Percentiles rank a stretch among this genome's conserved stretches.
Evolutionary conservation across 1,284 basidiomycete genomes (phyloP).

Genomic region (Neolentinus lepideus): DNA sequence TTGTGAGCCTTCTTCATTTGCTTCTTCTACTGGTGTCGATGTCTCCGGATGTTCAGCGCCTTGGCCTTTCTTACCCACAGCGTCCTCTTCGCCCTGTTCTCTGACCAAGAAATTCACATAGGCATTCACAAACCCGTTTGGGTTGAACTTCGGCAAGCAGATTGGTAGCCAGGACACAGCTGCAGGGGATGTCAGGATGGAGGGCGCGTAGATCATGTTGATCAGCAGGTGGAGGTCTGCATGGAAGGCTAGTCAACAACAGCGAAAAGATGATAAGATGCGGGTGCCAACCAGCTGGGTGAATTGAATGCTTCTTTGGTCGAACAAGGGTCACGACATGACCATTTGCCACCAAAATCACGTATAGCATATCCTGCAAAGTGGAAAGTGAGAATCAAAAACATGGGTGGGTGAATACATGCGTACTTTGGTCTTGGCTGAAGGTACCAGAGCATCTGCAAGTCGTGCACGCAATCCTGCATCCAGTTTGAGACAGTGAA

Average conservation of each 20-base stretch:
- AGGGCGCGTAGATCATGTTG: slow-evolving; percentile 70
- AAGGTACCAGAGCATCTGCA: slow-evolving; percentile 72
- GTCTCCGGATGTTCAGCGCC: not conserved
- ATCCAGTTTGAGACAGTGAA: slow-evolving; percentile 78
- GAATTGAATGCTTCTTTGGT: slow-evolving; percentile 90
- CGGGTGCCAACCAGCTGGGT: slow-evolving; percentile 70
- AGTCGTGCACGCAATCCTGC: slow-evolving; percentile 59
- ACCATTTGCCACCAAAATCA: slow-evolving; percentile 75
- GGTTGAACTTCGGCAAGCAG: slow-evolving; percentile 93
- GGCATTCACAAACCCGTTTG: slow-evolving; percentile 87
- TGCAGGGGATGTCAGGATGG: slow-evolving; percentile 64
- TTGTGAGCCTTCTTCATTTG: too few species aligned
- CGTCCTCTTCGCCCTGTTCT: slow-evolving; percentile 14
- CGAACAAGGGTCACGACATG: slow-evolving; percentile 85
- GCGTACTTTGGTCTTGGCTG: slow-evolving; percentile 71
- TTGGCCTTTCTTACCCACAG: not conserved
- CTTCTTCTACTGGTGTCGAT: too few species aligned
- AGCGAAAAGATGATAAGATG: not conserved
- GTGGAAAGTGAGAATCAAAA: not conserved
- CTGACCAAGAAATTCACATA: slow-evolving; percentile 70
- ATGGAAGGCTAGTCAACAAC: slow-evolving; percentile 3
- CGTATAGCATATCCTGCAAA: slow-evolving; percentile 80
- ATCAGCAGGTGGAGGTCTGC: slow-evolving; percentile 85
- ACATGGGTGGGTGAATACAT: not conserved
- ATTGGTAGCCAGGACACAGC: slow-evolving; percentile 91